Percentiles rank a stretch among this genome's conserved stretches.
Conservation (phyloP, 805 yeast species). For the Pichia cephalocereana region DNA sequence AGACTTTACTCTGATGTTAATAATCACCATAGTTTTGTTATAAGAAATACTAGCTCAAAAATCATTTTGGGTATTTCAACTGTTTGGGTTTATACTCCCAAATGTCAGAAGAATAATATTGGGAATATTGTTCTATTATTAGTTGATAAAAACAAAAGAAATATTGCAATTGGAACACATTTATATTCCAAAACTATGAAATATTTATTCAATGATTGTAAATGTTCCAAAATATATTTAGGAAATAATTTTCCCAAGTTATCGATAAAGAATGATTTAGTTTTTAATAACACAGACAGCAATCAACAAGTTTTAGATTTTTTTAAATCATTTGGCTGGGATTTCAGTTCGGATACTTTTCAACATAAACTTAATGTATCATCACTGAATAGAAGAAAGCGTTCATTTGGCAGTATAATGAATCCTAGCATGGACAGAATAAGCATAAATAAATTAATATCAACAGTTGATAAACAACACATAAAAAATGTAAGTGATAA, state of each 20-base stretch:
- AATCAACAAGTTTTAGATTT: constrained; percentile 29
- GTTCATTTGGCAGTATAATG: not conserved
- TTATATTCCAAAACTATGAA: constrained; percentile 8
- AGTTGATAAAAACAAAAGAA: constrained; percentile 33
- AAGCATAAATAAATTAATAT: not conserved
- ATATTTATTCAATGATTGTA: constrained; percentile 14
- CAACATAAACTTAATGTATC: too few species aligned
- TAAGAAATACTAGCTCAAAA: constrained; percentile 47
- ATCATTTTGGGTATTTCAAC: constrained; percentile 44
- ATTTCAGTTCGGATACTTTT: constrained; percentile 30
- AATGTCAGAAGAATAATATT: not conserved
- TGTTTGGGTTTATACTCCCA: constrained; percentile 38
- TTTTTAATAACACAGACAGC: constrained; percentile 43
- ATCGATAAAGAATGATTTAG: constrained; percentile 44
- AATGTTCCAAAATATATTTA: constrained; percentile 36
- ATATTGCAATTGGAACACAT: constrained; percentile 4
- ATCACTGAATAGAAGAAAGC: too few species aligned
- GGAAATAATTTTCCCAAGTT: constrained; percentile 47
- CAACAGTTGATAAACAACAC: too few species aligned
- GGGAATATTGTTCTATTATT: constrained; percentile 31
- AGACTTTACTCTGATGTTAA: constrained; percentile 14
- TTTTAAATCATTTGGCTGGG: constrained; percentile 34
- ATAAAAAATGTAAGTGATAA: too few species aligned
- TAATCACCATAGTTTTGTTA: constrained; percentile 43
- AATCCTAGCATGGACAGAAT: not conserved